Evolutionary conservation across 2,329 filamentous ascomycete genomes (phyloP).

Genomic region (Cytospora paraplurivora): DNA sequence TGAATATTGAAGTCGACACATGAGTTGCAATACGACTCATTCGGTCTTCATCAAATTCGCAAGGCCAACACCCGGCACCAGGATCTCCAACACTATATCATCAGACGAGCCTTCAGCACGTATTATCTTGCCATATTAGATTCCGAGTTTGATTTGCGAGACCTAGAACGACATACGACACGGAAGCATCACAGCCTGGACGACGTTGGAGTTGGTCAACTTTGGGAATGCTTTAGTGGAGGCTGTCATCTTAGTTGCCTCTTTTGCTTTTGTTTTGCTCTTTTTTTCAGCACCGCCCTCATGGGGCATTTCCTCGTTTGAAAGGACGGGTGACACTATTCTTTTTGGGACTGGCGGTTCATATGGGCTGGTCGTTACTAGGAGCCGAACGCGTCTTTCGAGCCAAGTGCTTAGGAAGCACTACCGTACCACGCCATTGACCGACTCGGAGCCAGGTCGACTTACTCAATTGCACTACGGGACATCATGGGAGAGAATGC

Average conservation of each 20-base stretch:
- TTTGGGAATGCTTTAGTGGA: constrained; percentile 2
- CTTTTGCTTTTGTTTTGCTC: too few species aligned
- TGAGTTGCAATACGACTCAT: background rate
- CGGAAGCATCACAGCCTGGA: constrained; percentile 1
- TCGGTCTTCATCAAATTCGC: background rate
- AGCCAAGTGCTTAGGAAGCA: background rate
- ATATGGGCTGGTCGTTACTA: background rate
- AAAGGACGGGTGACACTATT: background rate
- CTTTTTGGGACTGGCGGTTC: constrained; percentile 12
- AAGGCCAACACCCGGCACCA: background rate
- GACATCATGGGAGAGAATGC: constrained; percentile 1
- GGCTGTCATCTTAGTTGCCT: background rate
- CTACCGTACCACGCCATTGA: background rate
- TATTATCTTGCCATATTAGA: background rate
- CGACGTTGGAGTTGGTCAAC: background rate
- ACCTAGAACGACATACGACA: background rate
- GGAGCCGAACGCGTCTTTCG: background rate
- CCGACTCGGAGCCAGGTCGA: background rate
- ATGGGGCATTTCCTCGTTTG: constrained; percentile 1
- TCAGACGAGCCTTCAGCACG: background rate
- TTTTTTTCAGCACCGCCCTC: constrained; percentile 9
- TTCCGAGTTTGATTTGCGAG: background rate
- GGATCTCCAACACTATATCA: background rate
- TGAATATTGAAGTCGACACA: background rate
- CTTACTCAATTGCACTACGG: background rate